Evolutionary conservation across 225 moss, liverwort and hornwort genomes (phyloP), one percentile per base, ranked within the genome.

Genomic region (Pseudoscleropodium purum): DNA sequence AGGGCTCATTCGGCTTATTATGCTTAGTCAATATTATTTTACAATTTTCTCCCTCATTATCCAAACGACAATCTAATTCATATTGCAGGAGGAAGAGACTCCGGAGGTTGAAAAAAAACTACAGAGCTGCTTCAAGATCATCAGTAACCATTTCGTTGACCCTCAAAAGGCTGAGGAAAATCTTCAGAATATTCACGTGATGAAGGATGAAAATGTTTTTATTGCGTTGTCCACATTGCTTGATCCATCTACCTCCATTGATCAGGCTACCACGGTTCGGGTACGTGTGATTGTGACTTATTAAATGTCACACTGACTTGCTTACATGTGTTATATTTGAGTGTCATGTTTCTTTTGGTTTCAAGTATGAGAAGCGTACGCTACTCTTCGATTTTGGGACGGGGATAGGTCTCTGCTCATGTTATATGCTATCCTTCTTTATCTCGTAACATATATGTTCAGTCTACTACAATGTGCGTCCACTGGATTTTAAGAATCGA

Each of bases 191-290:
- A 30, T 97, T 88, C 97, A 99, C 88, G 94, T 95, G 89, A 96
- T 96, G 94, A 97, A 99, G 90, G 97, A 99, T 92, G 97, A 97
- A 66, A 92, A 90, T 66, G 86, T 99, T 47, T 97, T 99, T 45
- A 95, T 88, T 85, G 92, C 94, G 13, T 90, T 99, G 52, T 93
- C 86, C 78, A 95, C 94, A 29, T 92, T 99, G 86, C 91, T 99
- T 47, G 94, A 84, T 82, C 93, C 97, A 30, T 89, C 76, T 74
- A 96, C 96, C 66, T 75, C 90, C 72, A 84, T 97, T 84, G 89
- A 91, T 76, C 94, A 95, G 92, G 95, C 99, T 41, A 89, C 84
- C 68, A 89, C 92, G 36, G 94, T 91, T 81, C 95, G 93, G 93
- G 99, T 97, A 95, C 36, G 93, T 88, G 54, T 68, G 84, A 26